Base-by-base conservation (phyloP, 768 basidiomycete species). In the Lactarius hatsudake region DNA sequence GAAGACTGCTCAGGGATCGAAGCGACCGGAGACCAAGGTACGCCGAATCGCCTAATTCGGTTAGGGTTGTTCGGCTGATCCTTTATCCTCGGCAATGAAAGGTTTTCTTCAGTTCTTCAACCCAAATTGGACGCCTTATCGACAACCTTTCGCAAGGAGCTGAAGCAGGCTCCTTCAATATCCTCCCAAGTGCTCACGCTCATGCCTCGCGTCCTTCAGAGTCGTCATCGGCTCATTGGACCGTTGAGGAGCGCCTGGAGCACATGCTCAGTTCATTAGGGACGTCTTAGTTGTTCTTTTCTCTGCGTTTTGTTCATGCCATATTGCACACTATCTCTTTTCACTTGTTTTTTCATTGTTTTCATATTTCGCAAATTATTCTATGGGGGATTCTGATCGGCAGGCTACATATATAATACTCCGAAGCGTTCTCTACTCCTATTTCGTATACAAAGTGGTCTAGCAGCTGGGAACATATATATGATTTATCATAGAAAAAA, bases 11-110 rank as follows among this genome's bases (percentile, higher is more conserved):
- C 81, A 83, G 77, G 81, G 28, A 74, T 82, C 85, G 73, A 76
- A 78, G 71, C 84, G 89, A 59, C 92, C 93, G 69, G 92, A 94
- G 74, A 94, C 93, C 40, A 93, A 93, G 86, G 92, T 90, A 76
- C 69, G 80, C 75, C 28, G 20, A 40, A 55, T 51, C n/a, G 34
- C 40, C 23, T 36, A 55, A 45, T 43, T 10, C 17, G 58, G 58
- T 60, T 26, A 48, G 38, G 56, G 63, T 55, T 38, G 32, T n/a
- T n/a, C n/a, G 17, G 28, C 28, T 54, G 26, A 57, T 28, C 28
- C 26, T 59, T 26, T 32, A 23, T 26, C 34, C 28, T 26, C 30
- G 61, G 36, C 32, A 7, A 75, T 40, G 5, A 54, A 61, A 91
- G 89, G 85, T 91, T 67, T 90, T 87, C 76, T 88, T 87, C 76